Evolutionary conservation across 345 rosid genomes (phyloP), one percentile per base, ranked within the genome.

Genomic region (Lepidium sativum): DNA sequence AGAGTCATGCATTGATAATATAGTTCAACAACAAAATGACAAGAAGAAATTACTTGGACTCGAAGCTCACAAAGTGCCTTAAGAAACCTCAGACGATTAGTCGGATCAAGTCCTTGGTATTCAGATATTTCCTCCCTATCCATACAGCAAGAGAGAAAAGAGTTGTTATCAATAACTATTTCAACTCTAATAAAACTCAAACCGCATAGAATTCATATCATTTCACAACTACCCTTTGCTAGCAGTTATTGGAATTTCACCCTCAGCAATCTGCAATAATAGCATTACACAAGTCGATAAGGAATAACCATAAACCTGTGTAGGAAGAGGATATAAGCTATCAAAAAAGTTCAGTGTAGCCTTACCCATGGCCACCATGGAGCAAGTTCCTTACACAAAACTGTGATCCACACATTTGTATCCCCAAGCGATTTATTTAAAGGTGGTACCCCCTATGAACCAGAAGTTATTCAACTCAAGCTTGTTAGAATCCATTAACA

Each of bases 51-150:
- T 87, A 92, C 98, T 47, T 82, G 80, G 27, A 80, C 83, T 42
- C 98, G 87, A 55, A 89, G 73, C 79, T 92, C 98, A 73, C 96
- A 89, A 15, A 92, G 96, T 52, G 91, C 95, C 76, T 81, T 92
- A 4, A 92, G 71, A 48, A 92, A 65, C 50, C 45, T 75, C 32
- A 92, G 74, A n/a, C 98, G 88, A 56, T 43, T 39, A 29, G 66
- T 73, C 9, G 91, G 85, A 63, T 78, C 76, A 61, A 92, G 85
- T 79, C 76, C 80, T 65, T 76, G 77, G 81, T 89, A 92, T 63
- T 51, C 70, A 8, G 79, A 48, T 54, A 83, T 73, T 75, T 92
- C 96, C 76, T 78, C 77, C 74, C 96, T 92, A 78, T 17, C 71
- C 65, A 67, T 35, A n/a, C 51, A 75, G 63, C 18, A 42, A n/a